Base-by-base conservation (phyloP, 768 basidiomycete species). In the Tulasnella sp. region DNA sequence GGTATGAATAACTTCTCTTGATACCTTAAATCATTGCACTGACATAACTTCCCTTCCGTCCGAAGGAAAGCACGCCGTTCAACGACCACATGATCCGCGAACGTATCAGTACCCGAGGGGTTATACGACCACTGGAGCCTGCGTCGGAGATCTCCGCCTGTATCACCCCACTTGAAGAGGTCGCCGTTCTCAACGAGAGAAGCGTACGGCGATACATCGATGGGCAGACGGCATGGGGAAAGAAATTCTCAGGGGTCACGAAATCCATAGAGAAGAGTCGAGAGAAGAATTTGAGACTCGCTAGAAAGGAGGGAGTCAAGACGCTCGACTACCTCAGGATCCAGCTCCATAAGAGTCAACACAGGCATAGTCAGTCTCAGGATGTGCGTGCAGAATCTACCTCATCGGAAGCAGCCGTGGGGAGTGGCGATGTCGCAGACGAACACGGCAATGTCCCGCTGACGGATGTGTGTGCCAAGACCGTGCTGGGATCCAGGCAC, bases 21-120 rank as follows among this genome's bases (percentile, higher is more conserved):
- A n/a, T n/a, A n/a, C n/a, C n/a, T n/a, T n/a, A n/a, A n/a, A n/a
- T n/a, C n/a, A n/a, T n/a, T n/a, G n/a, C n/a, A n/a, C n/a, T n/a
- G n/a, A 53, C 38, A 24, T 49, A 26, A 30, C 38, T 26, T n/a
- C 23, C 51, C 24, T 19, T 5, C 27, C 13, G 24, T 38, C 24
- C 5, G 7, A 13, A 53, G 60, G 52, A 13, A 4, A 26, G 38
- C 21, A 48, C 63, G 26, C 70, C 72, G 4, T 72, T 70, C 64
- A 66, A 60, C 19, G 78, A 78, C 52, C 74, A 77, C 38, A 96
- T 98, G 84, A 88, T 98, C 56, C 81, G 95, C 34, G 95, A 98
- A 71, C 80, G 96, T 19, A 82, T 98, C 26, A 85, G 86, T 1
- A 87, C 83, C 0, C 78, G 77, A 9, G 96, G 96, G 5, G 70